A percentile compares a stretch with the other conserved stretches of the same genome.
Evolutionary conservation across 352 stramenopile genomes (phyloP).

Genomic region (Phytophthora pistaciae): DNA sequence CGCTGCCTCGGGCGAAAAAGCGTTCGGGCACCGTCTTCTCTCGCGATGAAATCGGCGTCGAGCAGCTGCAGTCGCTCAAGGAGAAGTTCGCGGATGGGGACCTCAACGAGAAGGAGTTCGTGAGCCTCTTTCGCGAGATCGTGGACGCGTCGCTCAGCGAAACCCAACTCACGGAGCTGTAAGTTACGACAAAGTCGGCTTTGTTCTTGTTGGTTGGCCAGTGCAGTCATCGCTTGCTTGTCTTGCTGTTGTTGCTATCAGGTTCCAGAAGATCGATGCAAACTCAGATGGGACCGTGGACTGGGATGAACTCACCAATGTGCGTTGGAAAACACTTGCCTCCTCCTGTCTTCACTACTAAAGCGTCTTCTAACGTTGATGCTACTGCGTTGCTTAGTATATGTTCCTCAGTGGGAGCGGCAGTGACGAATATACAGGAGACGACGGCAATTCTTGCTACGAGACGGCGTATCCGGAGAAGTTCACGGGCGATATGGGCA

Average conservation of each 20-base stretch:
- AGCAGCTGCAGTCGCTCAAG: conserved; percentile 86
- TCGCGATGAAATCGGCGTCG: conserved; percentile 82
- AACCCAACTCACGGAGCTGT: conserved; percentile 85
- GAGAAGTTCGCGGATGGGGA: conserved; percentile 87
- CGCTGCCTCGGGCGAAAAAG: conserved; percentile 42
- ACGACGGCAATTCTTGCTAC: conserved; percentile 72
- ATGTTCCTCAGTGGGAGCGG: conserved; percentile 87
- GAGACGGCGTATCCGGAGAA: conserved; percentile 72
- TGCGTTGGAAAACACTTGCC: conserved; percentile 26
- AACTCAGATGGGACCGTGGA: conserved; percentile 89
- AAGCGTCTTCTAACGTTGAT: background rate
- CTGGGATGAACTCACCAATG: conserved; percentile 92
- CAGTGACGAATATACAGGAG: conserved; percentile 65
- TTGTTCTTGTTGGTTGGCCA: background rate
- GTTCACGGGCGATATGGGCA: conserved; percentile 34
- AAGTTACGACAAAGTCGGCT: conserved; percentile 1
- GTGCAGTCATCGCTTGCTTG: background rate
- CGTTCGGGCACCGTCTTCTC: conserved; percentile 76
- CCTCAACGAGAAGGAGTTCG: conserved; percentile 87
- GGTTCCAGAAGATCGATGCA: conserved; percentile 91
- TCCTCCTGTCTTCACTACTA: background rate
- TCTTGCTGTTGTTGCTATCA: conserved; percentile 27
- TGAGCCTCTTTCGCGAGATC: conserved; percentile 85
- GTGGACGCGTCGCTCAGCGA: conserved; percentile 81
- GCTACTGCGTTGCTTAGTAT: conserved; percentile 47